These are phyloP conservation scores for Fistulifera pelliculosa DNA, from an alignment of 108 stramenopile species.

Conservation along the genomic window DNA sequence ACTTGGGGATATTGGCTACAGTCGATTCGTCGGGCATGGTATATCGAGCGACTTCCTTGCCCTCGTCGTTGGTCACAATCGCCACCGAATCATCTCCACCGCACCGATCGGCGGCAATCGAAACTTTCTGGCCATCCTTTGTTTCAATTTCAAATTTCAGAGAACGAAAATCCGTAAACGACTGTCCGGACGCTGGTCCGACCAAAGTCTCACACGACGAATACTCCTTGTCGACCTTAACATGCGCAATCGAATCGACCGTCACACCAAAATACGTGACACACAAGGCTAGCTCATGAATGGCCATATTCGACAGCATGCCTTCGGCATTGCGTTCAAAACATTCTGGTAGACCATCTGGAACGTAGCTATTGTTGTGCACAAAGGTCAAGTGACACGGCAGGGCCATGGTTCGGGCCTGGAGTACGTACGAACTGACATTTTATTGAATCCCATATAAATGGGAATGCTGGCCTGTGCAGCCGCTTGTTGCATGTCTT, in stretches of 20 bases:
- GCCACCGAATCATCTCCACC: conserved; percentile 70
- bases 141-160: conserved; percentile 62
- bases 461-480: conserved; percentile 27
- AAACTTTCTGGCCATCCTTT: conserved; percentile 41
- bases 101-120: conserved; percentile 77
- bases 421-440: conserved; percentile 54
- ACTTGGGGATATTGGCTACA: conserved; percentile 27
- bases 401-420: conserved; percentile 21
- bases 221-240: conserved; percentile 54
- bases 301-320: conserved; percentile 89
- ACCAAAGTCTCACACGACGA: conserved; percentile 57
- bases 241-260: conserved; percentile 55
- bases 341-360: conserved; percentile 54
- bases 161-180: conserved; percentile 63
- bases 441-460: conserved; percentile 88
- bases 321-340: conserved; percentile 81
- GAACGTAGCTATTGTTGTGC: conserved; percentile 76
- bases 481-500: conserved; percentile 41
- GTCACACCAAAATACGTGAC: conserved; percentile 72
- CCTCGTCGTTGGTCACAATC: conserved; percentile 43
- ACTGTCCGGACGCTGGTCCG: conserved; percentile 49
- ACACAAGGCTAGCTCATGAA: conserved; percentile 73
- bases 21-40: conserved; percentile 58
- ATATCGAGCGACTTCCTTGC: conserved; percentile 47
- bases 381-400: conserved; percentile 48